These are phyloP conservation scores for Polyporus tsugae DNA, from an alignment of 1,284 basidiomycete species.

Conservation along the genomic window DNA sequence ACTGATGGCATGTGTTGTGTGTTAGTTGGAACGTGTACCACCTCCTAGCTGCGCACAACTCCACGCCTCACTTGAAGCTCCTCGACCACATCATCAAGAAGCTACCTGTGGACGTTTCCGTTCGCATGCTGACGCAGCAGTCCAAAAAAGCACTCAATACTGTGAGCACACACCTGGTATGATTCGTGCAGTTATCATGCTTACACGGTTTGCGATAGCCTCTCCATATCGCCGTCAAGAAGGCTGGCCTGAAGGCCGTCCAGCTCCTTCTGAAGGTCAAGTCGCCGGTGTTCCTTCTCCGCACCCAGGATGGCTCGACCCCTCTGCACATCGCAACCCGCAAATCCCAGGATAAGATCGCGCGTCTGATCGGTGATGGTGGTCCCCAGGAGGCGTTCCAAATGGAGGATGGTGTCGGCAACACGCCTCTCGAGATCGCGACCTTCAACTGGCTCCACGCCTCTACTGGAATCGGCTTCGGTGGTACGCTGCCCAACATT, in stretches of 20 bases:
- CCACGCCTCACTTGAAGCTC: conserved; percentile 36
- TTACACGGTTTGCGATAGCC: conserved; percentile 46
- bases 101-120: conserved; percentile 55
- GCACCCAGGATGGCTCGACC: conserved; percentile 53
- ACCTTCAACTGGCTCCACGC: conserved; percentile 32
- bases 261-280: conserved; percentile 46
- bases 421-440: conserved; percentile 58
- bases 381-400: conserved; percentile 49
- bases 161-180: conserved; percentile 40
- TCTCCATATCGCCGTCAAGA: conserved; percentile 55
- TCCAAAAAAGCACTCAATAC: conserved; percentile 54
- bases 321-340: conserved; percentile 57
- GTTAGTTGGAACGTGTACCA: conserved; percentile 64
- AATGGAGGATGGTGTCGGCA: conserved; percentile 62
- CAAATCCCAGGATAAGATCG: conserved; percentile 43
- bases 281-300: conserved; percentile 44
- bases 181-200: neutral
- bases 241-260: conserved; percentile 38
- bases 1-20: conserved; percentile 2
- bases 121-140: conserved; percentile 52
- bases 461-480: conserved; percentile 18
- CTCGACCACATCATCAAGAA: conserved; percentile 55
- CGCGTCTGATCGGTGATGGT: conserved; percentile 47
- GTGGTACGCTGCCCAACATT: neutral
- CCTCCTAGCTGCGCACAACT: conserved; percentile 45